Base-by-base conservation (phyloP, 371 early-diverging fungal species). In the Lichtheimia ornata region DNA sequence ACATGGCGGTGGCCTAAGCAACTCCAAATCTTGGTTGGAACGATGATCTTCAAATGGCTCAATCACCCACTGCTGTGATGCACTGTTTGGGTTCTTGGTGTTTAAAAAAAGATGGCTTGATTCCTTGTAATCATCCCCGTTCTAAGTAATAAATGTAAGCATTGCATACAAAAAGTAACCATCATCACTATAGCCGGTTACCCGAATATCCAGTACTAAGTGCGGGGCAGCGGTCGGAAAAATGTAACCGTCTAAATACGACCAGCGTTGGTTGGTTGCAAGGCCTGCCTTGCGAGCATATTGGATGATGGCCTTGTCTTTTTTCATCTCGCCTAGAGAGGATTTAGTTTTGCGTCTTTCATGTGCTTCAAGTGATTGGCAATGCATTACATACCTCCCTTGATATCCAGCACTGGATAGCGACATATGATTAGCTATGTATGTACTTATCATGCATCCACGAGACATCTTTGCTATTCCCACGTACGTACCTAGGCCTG, bases 251-350 rank as follows among this genome's bases (percentile, higher is more conserved):
- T 78, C 67, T 42, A 69, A 64, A 41, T 71, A 78, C 28, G 65
- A 59, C 78, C 78, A 78, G 62, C 73, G 58, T 64, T 78, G 78
- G 45, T 78, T 78, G 13, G 69, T 66, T n/a, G 78, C 78, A 60
- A 78, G 61, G 57, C 75, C 75, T 50, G 75, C 69, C 30, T 78
- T 78, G 42, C 78, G 78, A 51, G 71, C 73, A 64, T 74, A 78
- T 61, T 78, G 78, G 56, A 78, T 73, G n/a, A 78, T 67, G 1
- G 57, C 20, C 35, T 73, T 78, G 45, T 78, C 73, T 6, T 69
- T 62, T 42, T 71, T 67, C 45, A 78, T 61, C 22, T 68, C 76
- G 53, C 63, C 53, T 64, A 35, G 17, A 3, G 18, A n/a, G 1
- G 11, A 9, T n/a, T 47, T 47, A 20, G 18, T 11, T 11, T 5